Evolutionary conservation across 768 basidiomycete species (phyloP).

Genomic region (Melanogaster broomeanus): DNA sequence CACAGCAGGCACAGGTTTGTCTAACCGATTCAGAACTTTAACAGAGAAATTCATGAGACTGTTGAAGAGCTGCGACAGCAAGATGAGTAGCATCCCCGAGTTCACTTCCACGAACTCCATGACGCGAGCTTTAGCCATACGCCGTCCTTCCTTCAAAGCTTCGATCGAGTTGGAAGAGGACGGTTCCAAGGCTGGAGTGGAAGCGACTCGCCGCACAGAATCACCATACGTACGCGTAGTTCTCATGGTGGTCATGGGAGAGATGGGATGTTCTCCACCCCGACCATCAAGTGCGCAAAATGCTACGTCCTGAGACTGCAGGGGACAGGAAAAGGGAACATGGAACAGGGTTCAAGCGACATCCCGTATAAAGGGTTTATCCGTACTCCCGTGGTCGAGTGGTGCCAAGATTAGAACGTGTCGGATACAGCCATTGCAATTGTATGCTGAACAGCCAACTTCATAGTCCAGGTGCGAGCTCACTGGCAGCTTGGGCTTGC

Average conservation of each 20-base stretch:
- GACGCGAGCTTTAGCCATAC: neutral
- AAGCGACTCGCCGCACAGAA: neutral
- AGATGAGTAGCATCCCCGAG: conserved; percentile 60
- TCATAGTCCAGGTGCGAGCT: no score
- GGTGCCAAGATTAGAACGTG: neutral
- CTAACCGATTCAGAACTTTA: conserved; percentile 61
- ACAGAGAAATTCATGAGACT: conserved; percentile 63
- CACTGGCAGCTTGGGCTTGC: no score
- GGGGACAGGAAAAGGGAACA: neutral
- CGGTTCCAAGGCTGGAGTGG: neutral
- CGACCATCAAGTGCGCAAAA: no score
- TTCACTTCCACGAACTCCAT: conserved; percentile 37
- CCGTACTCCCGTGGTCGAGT: neutral
- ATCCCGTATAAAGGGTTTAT: neutral
- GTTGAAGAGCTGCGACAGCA: conserved; percentile 57
- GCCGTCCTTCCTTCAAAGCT: conserved; percentile 3
- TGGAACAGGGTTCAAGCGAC: no score
- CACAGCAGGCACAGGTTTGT: conserved; percentile 57
- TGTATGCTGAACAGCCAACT: no score
- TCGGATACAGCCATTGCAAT: no score
- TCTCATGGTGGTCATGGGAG: neutral
- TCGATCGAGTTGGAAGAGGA: neutral
- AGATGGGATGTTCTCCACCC: no score
- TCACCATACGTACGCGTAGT: neutral
- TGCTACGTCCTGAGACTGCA: neutral